Conservation (phyloP, 768 basidiomycete genomes). For the Cystobasidium onofrii region DNA sequence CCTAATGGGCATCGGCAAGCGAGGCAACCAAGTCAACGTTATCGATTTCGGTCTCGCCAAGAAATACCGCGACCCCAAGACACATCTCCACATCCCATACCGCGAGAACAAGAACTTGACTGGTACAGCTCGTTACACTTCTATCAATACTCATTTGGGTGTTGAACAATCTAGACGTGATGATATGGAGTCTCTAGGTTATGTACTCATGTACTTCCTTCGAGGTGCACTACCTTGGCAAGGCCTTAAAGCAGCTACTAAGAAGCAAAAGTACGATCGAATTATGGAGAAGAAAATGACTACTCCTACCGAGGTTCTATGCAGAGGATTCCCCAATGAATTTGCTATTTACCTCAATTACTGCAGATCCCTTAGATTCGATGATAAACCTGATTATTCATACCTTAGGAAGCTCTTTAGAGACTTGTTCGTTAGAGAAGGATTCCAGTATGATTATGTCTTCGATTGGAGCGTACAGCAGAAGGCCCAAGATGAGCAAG, state of each 20-base stretch:
- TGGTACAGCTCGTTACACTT: constrained; percentile 96
- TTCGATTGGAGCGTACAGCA: constrained; percentile 70
- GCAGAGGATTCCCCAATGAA: constrained; percentile 99
- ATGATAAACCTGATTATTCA: constrained; percentile 99
- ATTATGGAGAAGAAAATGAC: constrained; percentile 99
- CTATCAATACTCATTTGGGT: constrained; percentile 97
- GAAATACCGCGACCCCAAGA: constrained; percentile 99
- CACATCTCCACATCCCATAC: constrained; percentile 98
- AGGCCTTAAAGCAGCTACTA: constrained; percentile 97
- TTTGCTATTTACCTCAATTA: constrained; percentile 99
- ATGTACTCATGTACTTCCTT: constrained; percentile 99
- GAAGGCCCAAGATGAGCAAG: constrained; percentile 13
- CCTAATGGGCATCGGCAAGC: constrained; percentile 96
- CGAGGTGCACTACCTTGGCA: constrained; percentile 98
- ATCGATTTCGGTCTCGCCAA: constrained; percentile 95
- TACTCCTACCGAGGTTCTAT: constrained; percentile 84
- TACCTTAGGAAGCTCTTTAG: constrained; percentile 97
- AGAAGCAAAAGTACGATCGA: constrained; percentile 99
- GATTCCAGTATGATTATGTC: constrained; percentile 98
- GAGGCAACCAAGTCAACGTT: constrained; percentile 97
- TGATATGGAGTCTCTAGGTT: constrained; percentile 95
- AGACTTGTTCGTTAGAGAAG: constrained; percentile 55
- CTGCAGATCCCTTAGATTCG: constrained; percentile 95
- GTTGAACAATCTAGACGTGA: constrained; percentile 97
- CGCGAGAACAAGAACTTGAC: constrained; percentile 99